Evolutionary conservation across 2,329 filamentous ascomycete genomes (phyloP), one percentile per base, ranked within the genome.

Genomic region (Aureobasidium zeae): DNA sequence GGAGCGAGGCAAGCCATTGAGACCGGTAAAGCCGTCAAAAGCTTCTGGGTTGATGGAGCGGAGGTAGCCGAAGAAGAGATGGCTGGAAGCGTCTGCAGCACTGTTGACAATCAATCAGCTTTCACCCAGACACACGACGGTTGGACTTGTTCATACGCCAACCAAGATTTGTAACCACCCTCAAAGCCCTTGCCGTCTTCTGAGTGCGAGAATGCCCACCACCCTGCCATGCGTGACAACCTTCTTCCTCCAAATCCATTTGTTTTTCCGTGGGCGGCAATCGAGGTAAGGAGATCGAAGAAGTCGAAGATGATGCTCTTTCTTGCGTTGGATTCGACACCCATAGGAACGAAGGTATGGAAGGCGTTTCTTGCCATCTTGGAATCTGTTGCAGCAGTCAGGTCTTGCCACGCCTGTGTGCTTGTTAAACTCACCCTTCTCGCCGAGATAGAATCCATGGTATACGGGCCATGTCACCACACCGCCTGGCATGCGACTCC

Each of bases 391-490:
- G 25, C 34, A 25, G 34, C 20, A 34, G 51, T 55, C 20, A 56
- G 48, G n/a, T n/a, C 21, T 5, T 36, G 31, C n/a, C n/a, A n/a
- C n/a, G n/a, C n/a, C n/a, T n/a, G n/a, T n/a, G n/a, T n/a, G n/a
- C n/a, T 21, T 49, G 44, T 44, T 25, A 24, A 20, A 31, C 65
- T 52, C 74, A 93, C 87, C 87, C 70, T 83, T 77, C 68, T 98
- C 91, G 59, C 91, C 91, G 52, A 93, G 81, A 57, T 84, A 87
- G 72, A 98, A 98, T 16, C 94, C 74, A 61, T 96, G 88, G 59
- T 98, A 98, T 30, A 86, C 86, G 57, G 95, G 87, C 91, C 91
- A 96, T 46, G 86, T 87, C 25, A 98, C 88, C 11, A 98, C 80
- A 57, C 91, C 91, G 47, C 87, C 86, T 30, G 83, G 78, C 38